Base-by-base conservation (phyloP, 257 asterid genomes). In the Gentiana straminea region DNA sequence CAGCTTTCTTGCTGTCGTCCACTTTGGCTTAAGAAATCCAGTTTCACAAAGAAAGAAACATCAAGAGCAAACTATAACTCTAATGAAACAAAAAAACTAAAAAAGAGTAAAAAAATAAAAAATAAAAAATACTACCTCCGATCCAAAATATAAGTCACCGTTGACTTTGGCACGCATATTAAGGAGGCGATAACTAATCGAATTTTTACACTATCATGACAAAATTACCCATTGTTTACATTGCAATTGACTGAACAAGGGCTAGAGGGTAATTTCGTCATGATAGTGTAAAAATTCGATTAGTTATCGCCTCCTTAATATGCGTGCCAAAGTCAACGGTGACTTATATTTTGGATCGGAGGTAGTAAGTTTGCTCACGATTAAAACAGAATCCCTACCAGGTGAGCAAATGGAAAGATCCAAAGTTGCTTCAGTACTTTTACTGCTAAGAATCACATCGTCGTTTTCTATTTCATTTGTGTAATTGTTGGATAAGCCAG, bases 1-100 rank as follows among this genome's bases (percentile, higher is more conserved):
- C 77, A 34, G 74, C 63, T 59, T 72, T 75, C 64, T n/a, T 61
- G 64, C 73, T 73, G 72, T 79, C 68, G 73, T 75, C 86, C 35
- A 75, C 35, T 61, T 15, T 57, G 54, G 72, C 72, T 61, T 33
- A 63, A 71, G 72, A 35, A 48, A 54, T 84, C 80, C 78, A 61
- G 70, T 44, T 62, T 54, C 70, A 51, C 41, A 64, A 44, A 53
- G 12, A 46, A 15, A 39, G 49, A 34, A 9, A 51, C 8, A 34
- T 64, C 4, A 43, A 63, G 35, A 47, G 59, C 36, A 49, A 13
- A 32, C 44, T 11, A 35, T 2, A 51, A 13, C n/a, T 12, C 43
- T 8, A 54, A 33, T 49, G 36, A 7, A 32, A 44, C 24, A 24
- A 24, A 24, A 24, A 24, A 24, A 24, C 24, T 24, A 24, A 24